phyloP scores from a whole-genome alignment of 2,329 filamentous ascomycete species.

The Diaporthe ilicicola region DNA sequence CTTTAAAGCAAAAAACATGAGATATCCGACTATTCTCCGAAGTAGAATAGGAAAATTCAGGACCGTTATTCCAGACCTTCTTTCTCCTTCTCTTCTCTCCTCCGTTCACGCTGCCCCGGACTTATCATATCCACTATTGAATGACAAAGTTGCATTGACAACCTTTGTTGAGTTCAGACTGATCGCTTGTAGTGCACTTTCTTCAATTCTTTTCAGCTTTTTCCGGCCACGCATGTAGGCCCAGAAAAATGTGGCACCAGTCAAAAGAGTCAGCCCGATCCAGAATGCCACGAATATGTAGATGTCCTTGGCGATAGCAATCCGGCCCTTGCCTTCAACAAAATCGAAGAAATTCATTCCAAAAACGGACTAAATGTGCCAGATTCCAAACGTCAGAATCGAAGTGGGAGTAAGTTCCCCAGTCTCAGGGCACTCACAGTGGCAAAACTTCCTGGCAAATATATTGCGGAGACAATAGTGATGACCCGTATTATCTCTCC shows the following conservation, averaged over 20 bases:
- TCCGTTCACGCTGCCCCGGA: neutral
- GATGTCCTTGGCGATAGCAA: neutral
- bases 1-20: no score
- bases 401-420: neutral
- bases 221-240: constrained; percentile 5
- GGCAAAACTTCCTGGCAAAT: constrained; percentile 39
- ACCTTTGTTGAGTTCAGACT: neutral
- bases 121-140: neutral
- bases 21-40: no score
- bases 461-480: constrained; percentile 39
- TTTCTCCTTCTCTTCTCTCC: no score
- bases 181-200: neutral
- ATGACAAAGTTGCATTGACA: neutral
- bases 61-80: no score
- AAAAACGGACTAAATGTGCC: constrained; percentile 26
- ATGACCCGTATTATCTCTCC: constrained; percentile 39
- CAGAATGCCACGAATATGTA: constrained; percentile 24
- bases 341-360: constrained; percentile 37
- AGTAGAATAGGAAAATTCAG: no score
- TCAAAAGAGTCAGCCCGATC: constrained; percentile 14
- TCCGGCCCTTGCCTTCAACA: constrained; percentile 2
- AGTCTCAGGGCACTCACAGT: constrained; percentile 27
- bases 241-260: constrained; percentile 6
- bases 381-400: neutral
- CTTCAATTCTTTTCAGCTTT: neutral